These are phyloP conservation scores for Dichotomocladium elegans DNA, from an alignment of 371 early-diverging fungal species.

Conservation along the genomic window DNA sequence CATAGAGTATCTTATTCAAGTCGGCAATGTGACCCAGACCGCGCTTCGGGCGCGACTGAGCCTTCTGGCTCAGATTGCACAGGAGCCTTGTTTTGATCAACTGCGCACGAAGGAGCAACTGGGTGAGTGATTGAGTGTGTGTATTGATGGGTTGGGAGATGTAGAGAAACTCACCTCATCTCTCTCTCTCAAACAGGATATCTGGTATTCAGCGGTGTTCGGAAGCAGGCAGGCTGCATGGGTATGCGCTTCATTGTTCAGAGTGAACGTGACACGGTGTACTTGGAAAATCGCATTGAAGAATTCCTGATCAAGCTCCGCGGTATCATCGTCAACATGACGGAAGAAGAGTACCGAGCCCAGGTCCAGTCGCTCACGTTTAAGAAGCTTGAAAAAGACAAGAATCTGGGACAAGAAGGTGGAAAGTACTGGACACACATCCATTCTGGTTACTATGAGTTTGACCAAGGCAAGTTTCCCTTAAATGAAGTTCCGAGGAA, in stretches of 20 bases:
- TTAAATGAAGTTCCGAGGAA: background rate
- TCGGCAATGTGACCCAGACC: constrained; percentile 53
- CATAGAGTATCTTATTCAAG: constrained; percentile 77
- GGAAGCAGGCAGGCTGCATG: constrained; percentile 58
- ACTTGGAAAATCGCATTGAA: constrained; percentile 79
- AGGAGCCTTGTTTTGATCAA: constrained; percentile 90
- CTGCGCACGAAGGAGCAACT: constrained; percentile 90
- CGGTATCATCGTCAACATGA: constrained; percentile 58
- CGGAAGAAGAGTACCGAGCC: constrained; percentile 69
- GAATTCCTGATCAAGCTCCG: constrained; percentile 62
- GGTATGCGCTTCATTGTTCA: constrained; percentile 82
- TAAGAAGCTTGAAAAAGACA: constrained; percentile 79
- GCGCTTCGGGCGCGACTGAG: constrained; percentile 61
- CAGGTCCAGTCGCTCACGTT: constrained; percentile 71
- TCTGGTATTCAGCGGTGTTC: constrained; percentile 69
- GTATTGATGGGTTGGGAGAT: background rate
- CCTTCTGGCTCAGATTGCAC: constrained; percentile 72
- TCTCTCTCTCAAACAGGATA: constrained; percentile 63
- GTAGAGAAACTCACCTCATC: background rate
- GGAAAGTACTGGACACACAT: constrained; percentile 79
- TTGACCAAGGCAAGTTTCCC: constrained; percentile 54
- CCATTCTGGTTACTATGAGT: constrained; percentile 78
- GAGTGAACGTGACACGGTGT: constrained; percentile 82
- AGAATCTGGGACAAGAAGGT: constrained; percentile 79
- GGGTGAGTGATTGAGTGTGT: constrained; percentile 34